Base-by-base conservation (phyloP, 805 yeast species). In the Teunomyces lycoperdinae region DNA sequence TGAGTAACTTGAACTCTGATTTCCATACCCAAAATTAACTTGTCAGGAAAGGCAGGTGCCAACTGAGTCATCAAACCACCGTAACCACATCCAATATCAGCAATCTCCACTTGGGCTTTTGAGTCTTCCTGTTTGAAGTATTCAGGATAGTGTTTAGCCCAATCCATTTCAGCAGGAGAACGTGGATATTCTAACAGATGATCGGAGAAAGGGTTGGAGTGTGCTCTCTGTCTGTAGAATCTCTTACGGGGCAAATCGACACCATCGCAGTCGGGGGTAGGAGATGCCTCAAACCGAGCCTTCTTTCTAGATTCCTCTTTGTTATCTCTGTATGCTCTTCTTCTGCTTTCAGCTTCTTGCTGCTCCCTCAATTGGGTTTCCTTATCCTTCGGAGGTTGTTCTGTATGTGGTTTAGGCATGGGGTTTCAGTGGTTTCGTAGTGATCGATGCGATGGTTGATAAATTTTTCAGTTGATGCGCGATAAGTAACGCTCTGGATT, bases 11-110 rank as follows among this genome's bases (percentile, higher is more conserved):
- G 99, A 14, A 91, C 97, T 62, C 99, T 80, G 61, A 94, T 94
- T 70, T 94, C 99, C 96, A 94, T 90, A 13, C 99, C 99, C 41
- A 94, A 73, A 40, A 90, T 84, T 59, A 89, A 73, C 10, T 76
- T 79, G 3, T 87, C 80, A 1, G 94, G 90, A 53, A 87, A 85
- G 47, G 71, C 81, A 4, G 90, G 86, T 3, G 96, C 85, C 48
- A 94, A 75, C 46, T 89, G 86, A 31, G 87, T 83, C 57, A 89
- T 66, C 49, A 94, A 74, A 0, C 99, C 99, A 46, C 99, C 99
- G 65, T 88, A 94, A 1, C 99, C 99, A 71, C 99, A 94, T 7
- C 99, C 99, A 50, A 94, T 81, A 64, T 94, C 99, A 4, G 98
- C 98, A 45, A 94, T 85, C 47, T 88, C 90, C 16, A 90, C 96